These are phyloP conservation scores for Colletotrichum neosansevieriae DNA, from an alignment of 2,329 filamentous ascomycete species.

Conservation along the genomic window DNA sequence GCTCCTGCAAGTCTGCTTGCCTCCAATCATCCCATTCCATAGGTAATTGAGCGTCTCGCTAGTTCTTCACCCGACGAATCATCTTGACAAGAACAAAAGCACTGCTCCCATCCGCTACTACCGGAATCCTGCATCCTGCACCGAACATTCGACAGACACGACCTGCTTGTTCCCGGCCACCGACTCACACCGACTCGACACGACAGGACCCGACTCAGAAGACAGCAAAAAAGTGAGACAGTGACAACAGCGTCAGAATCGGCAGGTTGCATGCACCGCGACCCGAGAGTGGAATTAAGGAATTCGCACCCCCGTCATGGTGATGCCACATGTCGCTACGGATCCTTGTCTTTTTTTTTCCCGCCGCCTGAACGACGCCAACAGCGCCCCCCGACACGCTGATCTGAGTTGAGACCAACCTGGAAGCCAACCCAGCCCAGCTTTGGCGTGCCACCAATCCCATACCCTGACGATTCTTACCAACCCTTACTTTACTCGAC, in stretches of 20 bases:
- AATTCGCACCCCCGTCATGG: constrained; percentile 37
- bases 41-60: constrained; percentile 7
- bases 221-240: neutral
- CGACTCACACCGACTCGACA: neutral
- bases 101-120: constrained; percentile 3
- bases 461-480: neutral
- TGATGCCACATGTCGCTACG: constrained; percentile 38
- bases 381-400: constrained; percentile 5
- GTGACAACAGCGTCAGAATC: constrained; percentile 9
- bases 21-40: neutral
- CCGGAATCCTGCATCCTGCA: constrained; percentile 9
- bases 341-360: constrained; percentile 28
- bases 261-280: constrained; percentile 21
- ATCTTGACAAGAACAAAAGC: neutral
- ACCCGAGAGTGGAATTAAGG: constrained; percentile 31
- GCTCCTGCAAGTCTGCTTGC: neutral
- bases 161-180: constrained; percentile 11
- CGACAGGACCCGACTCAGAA: neutral
- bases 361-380: neutral
- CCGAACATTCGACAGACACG: constrained; percentile 8
- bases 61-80: constrained; percentile 28
- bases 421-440: neutral
- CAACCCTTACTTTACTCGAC: too few species aligned
- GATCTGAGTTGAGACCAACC: constrained; percentile 17
- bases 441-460: too few species aligned